These are phyloP conservation scores for Porcisia deanei DNA, from an alignment of 208 protist species.

Conservation along the genomic window DNA sequence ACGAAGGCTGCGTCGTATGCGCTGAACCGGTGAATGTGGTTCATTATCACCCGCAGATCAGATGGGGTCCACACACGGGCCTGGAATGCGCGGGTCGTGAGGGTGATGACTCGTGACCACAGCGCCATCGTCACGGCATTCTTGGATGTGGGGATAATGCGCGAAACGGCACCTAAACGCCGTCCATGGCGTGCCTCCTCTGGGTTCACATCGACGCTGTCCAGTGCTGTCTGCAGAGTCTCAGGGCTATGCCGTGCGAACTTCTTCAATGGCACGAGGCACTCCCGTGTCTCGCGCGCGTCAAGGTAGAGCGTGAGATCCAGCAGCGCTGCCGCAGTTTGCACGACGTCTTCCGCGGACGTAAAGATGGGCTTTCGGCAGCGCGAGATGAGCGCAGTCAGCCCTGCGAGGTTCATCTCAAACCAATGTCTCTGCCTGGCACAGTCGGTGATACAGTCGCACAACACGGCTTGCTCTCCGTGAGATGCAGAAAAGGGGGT, in stretches of 20 bases:
- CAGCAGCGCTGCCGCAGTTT: conserved; percentile 38
- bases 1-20: conserved; percentile 40
- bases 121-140: conserved; percentile 8
- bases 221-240: conserved; percentile 18
- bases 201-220: conserved; percentile 7
- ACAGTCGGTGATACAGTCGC: neutral
- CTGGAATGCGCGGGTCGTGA: conserved; percentile 3
- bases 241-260: conserved; percentile 21
- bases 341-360: conserved; percentile 39
- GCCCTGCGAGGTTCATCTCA: neutral
- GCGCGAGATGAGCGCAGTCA: conserved; percentile 21
- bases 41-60: conserved; percentile 22
- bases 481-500: neutral
- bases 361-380: conserved; percentile 39
- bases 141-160: conserved; percentile 12
- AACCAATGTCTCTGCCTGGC: too few species aligned
- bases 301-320: conserved; percentile 43
- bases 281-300: conserved; percentile 19
- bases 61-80: conserved; percentile 15
- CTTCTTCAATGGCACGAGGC: conserved; percentile 19
- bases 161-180: conserved; percentile 15
- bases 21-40: conserved; percentile 34
- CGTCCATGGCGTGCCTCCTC: conserved; percentile 4
- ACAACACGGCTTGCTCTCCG: neutral
- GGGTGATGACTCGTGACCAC: conserved; percentile 8